Evolutionary conservation across 2,329 filamentous ascomycete species (phyloP).

Genomic region (Trichoderma atroviride): DNA sequence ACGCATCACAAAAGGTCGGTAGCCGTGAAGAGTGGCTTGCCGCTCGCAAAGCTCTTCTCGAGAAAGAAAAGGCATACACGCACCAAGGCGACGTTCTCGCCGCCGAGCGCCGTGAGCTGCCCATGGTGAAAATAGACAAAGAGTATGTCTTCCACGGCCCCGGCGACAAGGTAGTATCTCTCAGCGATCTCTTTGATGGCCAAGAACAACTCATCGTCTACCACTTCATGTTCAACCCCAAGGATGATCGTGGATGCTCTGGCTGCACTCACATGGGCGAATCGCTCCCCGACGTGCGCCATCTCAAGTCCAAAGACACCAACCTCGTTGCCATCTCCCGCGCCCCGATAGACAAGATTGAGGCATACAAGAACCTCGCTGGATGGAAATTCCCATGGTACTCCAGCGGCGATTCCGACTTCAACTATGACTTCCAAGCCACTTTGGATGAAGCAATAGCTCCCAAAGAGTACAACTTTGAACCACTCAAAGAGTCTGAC

Average conservation of each 20-base stretch:
- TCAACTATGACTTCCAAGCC: slow-evolving; percentile 47
- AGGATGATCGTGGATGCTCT: slow-evolving; percentile 40
- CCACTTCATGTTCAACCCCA: slow-evolving; percentile 50
- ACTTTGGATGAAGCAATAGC: slow-evolving; percentile 37
- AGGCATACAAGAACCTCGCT: slow-evolving; percentile 41
- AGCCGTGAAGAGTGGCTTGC: slow-evolving; percentile 41
- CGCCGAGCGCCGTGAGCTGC: slow-evolving; percentile 41
- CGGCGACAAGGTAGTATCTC: slow-evolving; percentile 31
- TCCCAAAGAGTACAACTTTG: slow-evolving; percentile 36
- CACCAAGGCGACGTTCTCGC: slow-evolving; percentile 37
- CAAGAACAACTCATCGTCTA: slow-evolving; percentile 46
- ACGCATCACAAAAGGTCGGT: slow-evolving; percentile 33
- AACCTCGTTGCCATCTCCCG: slow-evolving; percentile 45
- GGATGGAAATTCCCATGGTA: slow-evolving; percentile 49
- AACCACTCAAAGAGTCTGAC: slow-evolving; percentile 33
- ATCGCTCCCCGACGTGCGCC: slow-evolving; percentile 42
- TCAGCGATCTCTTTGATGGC: slow-evolving; percentile 40
- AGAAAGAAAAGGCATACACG: slow-evolving; percentile 42
- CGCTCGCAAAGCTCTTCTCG: slow-evolving; percentile 40
- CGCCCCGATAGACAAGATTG: slow-evolving; percentile 42
- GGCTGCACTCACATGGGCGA: slow-evolving; percentile 46
- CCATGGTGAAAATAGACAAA: slow-evolving; percentile 45
- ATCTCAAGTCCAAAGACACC: slow-evolving; percentile 44
- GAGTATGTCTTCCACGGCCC: slow-evolving; percentile 42
- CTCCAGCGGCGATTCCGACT: slow-evolving; percentile 41